Evolutionary conservation across 208 protist species (phyloP), one percentile per base, ranked within the genome.

Genomic region (Phytomonas sp.): DNA sequence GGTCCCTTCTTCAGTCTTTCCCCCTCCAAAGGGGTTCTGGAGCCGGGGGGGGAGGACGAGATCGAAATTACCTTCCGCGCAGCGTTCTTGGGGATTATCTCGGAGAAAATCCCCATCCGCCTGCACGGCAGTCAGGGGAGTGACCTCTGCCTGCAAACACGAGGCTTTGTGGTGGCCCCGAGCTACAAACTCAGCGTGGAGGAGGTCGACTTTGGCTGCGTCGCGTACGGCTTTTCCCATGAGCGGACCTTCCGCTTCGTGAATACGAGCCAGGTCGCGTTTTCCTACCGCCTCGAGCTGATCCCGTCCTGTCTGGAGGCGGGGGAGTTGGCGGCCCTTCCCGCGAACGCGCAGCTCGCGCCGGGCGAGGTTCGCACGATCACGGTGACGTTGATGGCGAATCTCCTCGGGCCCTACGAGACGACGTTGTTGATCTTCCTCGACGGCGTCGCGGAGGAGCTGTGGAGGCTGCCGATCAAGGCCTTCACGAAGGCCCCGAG

Each of bases 261-360:
- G 70, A 99, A 99, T 82, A 98, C 96, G 26, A 97, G 94, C 52
- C 91, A 97, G 12, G 92, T 98, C 32, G 93, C 95, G 19, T 97
- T 99, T 83, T 71, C 84, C 33, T 98, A 91, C 81, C 52, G 59
- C 31, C 78, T 98, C 33, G 86, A 80, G 61, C 73, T 97, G 29
- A 82, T 92, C 1, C 76, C 91, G 42, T 80, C 82, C 29, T 84
- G 79, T 63, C 49, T 73, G 0, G 71, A 79, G 32, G 72, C 84
- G 60, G 59, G 70, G 1, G 79, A 96, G 60, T 96, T 98, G 66
- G 78, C 77, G 11, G 78, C 97, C 49, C 74, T 77, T 0, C 95
- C 95, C 0, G 61, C 79, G n/a, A 71, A 67, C 1, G 93, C 94
- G 29, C 69, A 74, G 29, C 86, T 98, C 60, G 69, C 73, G 37